Conservation (phyloP, 441 rosid genomes). For the Aleurites moluccanus region DNA sequence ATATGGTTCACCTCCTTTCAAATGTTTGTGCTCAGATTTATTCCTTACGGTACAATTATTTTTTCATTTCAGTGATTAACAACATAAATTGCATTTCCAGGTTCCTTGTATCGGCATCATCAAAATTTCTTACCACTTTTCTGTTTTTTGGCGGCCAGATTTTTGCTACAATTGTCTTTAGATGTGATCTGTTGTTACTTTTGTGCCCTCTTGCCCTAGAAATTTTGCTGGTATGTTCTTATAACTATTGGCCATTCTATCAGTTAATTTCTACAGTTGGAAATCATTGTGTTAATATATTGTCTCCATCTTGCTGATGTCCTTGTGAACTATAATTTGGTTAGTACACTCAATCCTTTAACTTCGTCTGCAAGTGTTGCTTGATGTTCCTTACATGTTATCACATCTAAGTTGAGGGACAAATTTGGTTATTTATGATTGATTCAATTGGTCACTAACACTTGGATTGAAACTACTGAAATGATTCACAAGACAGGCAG, state of each 20-base stretch:
- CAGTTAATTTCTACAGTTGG: neutral
- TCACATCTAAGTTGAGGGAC: neutral
- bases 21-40: neutral
- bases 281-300: neutral
- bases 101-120: slow-evolving; percentile 22
- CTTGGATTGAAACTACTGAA: neutral
- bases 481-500: neutral
- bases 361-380: neutral
- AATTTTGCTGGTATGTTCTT: slow-evolving; percentile 71
- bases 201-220: slow-evolving; percentile 75
- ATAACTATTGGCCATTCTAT: slow-evolving; percentile 5
- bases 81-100: slow-evolving; percentile 4
- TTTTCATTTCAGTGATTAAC: neutral
- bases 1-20: neutral
- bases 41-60: neutral
- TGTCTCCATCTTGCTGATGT: neutral
- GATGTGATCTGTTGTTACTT: slow-evolving; percentile 86
- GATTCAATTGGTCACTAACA: neutral
- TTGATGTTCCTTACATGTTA: neutral
- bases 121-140: slow-evolving; percentile 22
- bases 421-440: neutral
- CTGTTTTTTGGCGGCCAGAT: slow-evolving; percentile 49
- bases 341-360: neutral
- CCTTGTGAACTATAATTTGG: neutral
- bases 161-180: slow-evolving; percentile 63